A percentile compares a stretch with the other conserved stretches of the same genome.
These are phyloP conservation scores for Colletotrichum australisinense DNA, from an alignment of 2,329 filamentous ascomycete genomes.

Conservation along the genomic window DNA sequence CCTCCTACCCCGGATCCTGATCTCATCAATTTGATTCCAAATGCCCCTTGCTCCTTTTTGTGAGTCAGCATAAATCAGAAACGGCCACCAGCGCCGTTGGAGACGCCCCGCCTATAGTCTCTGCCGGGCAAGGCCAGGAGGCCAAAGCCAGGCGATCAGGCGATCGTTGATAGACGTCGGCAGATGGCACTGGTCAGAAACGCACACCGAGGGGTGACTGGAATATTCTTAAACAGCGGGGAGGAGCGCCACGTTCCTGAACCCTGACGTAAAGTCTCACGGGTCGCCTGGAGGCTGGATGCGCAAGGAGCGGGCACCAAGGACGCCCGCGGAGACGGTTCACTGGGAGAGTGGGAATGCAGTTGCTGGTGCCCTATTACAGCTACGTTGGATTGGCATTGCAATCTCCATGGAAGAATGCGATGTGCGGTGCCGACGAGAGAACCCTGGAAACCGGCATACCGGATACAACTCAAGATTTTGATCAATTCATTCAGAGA, in stretches of 20 bases:
- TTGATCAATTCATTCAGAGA: background rate
- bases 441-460: background rate
- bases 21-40: constrained; percentile 18
- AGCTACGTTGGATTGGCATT: background rate
- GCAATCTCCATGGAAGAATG: background rate
- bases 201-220: background rate
- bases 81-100: background rate
- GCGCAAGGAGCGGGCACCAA: background rate
- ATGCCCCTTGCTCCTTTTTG: constrained; percentile 3
- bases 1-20: constrained; percentile 9
- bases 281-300: background rate
- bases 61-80: constrained; percentile 7
- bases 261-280: constrained; percentile 24
- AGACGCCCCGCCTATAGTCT: background rate
- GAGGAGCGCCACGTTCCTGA: constrained; percentile 31
- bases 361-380: background rate
- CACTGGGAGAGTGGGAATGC: background rate
- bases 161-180: background rate
- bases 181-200: background rate
- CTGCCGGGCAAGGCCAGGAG: background rate
- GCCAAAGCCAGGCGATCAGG: background rate
- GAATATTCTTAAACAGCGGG: background rate
- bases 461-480: background rate
- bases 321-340: background rate
- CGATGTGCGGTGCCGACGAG: background rate